Base-by-base conservation (phyloP, 441 rosid species). In the Populus hybrid region DNA sequence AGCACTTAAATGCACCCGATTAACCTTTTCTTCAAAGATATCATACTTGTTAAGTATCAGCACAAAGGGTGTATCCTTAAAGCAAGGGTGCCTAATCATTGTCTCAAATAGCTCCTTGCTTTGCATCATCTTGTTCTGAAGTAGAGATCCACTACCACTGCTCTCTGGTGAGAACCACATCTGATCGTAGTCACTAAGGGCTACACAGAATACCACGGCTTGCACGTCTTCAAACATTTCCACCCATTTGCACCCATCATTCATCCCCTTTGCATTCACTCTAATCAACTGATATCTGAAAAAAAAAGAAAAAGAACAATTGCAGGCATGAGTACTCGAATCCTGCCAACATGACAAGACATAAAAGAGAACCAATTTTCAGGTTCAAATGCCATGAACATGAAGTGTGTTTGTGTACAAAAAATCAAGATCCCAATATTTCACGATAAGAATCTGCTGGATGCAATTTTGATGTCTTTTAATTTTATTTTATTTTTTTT, bases 201-300 rank as follows among this genome's bases (percentile, higher is more conserved):
- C 86, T 9, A 93, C 86, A 50, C 99, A 97, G 94, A 97, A 94
- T 67, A 94, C 83, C 7, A 94, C 91, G 7, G 85, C 93, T 2
- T 92, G 88, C 70, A 93, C 99, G 6, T 94, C 99, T 92, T 97
- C 99, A 26, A 94, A 94, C 98, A 97, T 97, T 79, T 94, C 98
- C 2, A 97, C 94, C 99, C 99, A 97, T 84, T 97, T 97, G 89
- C 98, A 97, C 28, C 98, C 98, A 77, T 94, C 98, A 34, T 86
- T 94, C 98, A 93, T 92, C 73, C 98, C 97, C 79, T 90, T 94
- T 0, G 98, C 98, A 63, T 93, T 94, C 61, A 97, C 91, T 23
- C 98, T 84, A 65, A 97, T 93, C 21, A 97, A 92, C 80, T 97
- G 97, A 79, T 94, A 97, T 83, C 99, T 95, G 88, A 28, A 73